A percentile compares a stretch with the other conserved stretches of the same genome.
phyloP scores from a whole-genome alignment of 192 early-diverging fungal genomes.

The Podila minutissima region DNA sequence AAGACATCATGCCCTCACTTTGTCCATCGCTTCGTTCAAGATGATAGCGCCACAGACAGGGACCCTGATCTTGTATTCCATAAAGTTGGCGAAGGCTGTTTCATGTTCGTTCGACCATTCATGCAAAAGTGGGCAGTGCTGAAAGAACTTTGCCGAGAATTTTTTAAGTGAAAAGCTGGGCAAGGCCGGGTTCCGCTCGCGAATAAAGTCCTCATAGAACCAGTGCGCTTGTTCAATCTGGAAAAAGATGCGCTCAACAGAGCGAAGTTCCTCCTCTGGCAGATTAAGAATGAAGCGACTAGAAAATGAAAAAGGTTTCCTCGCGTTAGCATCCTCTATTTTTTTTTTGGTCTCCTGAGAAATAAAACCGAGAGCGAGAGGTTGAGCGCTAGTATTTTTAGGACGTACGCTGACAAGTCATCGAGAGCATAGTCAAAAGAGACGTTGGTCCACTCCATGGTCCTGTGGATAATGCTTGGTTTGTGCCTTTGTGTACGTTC shows the following conservation, averaged over 20 bases:
- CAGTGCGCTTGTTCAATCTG: constrained; percentile 99
- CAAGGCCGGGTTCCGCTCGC: constrained; percentile 81
- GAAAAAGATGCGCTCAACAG: constrained; percentile 97
- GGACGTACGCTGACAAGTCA: constrained; percentile 82
- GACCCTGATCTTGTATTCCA: constrained; percentile 95
- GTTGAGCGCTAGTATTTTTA: background rate
- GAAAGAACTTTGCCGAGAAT: constrained; percentile 85
- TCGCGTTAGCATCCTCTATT: background rate
- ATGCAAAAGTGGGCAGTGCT: constrained; percentile 89
- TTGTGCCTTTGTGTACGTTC: no score
- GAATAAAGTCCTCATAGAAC: constrained; percentile 99
- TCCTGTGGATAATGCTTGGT: background rate
- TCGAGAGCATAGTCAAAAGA: constrained; percentile 87
- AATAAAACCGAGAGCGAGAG: background rate
- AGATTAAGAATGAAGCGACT: constrained; percentile 99
- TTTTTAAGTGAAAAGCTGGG: constrained; percentile 88
- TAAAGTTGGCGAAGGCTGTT: constrained; percentile 88
- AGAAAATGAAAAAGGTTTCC: constrained; percentile 3
- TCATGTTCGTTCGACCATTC: constrained; percentile 92
- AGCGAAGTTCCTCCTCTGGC: constrained; percentile 91
- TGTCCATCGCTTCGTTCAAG: constrained; percentile 82
- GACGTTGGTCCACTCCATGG: constrained; percentile 66
- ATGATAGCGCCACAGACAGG: constrained; percentile 99
- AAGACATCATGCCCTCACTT: constrained; percentile 49
- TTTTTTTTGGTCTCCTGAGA: background rate